phyloP scores from a whole-genome alignment of 305 asterid genomes.

The Solanum aculeatissimum region DNA sequence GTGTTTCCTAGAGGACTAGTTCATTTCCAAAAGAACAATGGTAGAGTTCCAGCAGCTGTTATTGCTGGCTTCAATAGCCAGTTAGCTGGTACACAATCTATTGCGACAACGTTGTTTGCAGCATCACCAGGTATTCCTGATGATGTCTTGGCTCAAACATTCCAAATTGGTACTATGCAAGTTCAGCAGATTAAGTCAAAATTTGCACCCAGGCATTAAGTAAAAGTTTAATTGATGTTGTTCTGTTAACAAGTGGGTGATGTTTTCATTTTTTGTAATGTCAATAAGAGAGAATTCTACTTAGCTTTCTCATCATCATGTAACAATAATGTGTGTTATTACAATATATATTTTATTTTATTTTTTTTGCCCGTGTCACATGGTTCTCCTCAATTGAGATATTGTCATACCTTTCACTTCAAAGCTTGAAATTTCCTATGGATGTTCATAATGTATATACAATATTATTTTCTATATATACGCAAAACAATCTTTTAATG shows the following conservation, averaged over 20 bases:
- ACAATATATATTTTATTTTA: too few relatives aligned
- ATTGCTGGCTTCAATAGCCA: conserved; percentile 14
- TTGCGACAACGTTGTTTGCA: conserved; percentile 10
- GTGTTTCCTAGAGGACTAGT: conserved; percentile 11
- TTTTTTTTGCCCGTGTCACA: too few relatives aligned
- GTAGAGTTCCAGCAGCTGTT: background rate
- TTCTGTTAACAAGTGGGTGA: background rate
- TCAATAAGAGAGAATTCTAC: background rate
- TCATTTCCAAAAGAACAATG: conserved; percentile 16
- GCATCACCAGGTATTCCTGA: conserved; percentile 9
- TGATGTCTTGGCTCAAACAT: conserved; percentile 9
- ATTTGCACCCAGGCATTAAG: conserved; percentile 5
- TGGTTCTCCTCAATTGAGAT: background rate
- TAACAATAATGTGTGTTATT: background rate
- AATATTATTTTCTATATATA: too few relatives aligned
- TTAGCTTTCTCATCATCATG: background rate
- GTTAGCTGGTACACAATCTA: conserved; percentile 6
- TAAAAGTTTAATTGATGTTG: background rate
- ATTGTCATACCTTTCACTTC: background rate
- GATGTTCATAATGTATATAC: too few relatives aligned
- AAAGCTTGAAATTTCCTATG: background rate
- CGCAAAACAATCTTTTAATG: too few relatives aligned
- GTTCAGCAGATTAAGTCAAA: conserved; percentile 11
- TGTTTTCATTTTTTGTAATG: background rate
- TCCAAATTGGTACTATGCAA: conserved; percentile 5